phyloP scores from a whole-genome alignment of 2,329 filamentous ascomycete genomes.

The Aspergillus sojae region DNA sequence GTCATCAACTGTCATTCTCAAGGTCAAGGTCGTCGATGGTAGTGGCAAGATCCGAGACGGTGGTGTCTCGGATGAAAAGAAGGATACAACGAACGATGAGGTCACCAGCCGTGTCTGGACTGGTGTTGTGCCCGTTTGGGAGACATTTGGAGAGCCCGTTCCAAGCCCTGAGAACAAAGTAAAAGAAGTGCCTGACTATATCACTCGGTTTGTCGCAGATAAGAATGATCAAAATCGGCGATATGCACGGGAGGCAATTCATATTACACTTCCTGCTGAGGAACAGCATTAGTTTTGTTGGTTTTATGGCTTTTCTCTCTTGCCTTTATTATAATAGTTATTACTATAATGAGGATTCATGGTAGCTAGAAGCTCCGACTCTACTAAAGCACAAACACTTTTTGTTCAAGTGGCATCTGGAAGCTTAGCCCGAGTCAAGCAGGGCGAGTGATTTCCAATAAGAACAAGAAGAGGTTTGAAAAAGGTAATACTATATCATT shows the following conservation, averaged over 20 bases:
- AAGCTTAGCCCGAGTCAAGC: too few relatives aligned
- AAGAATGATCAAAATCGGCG: constrained; percentile 48
- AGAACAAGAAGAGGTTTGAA: too few relatives aligned
- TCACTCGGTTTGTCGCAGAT: constrained; percentile 56
- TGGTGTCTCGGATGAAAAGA: constrained; percentile 62
- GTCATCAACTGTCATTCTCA: constrained; percentile 72
- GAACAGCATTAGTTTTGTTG: constrained; percentile 30
- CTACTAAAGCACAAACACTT: neutral
- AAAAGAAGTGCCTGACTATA: constrained; percentile 62
- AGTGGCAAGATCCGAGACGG: constrained; percentile 75
- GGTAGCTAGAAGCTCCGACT: neutral
- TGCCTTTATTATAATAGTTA: neutral
- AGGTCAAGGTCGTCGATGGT: constrained; percentile 68
- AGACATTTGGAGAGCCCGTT: constrained; percentile 65
- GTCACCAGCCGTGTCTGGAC: constrained; percentile 59
- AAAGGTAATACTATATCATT: too few relatives aligned
- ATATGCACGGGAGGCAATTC: constrained; percentile 44
- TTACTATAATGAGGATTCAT: neutral
- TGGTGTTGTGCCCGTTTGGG: constrained; percentile 66
- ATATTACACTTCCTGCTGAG: constrained; percentile 29
- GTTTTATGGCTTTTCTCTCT: neutral
- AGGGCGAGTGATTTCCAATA: too few relatives aligned
- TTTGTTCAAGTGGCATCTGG: too few relatives aligned
- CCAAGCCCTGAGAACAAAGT: constrained; percentile 62
- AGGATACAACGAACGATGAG: constrained; percentile 53